Evolutionary conservation across 495 filamentous ascomycete species (phyloP), one percentile per base, ranked within the genome.

Genomic region (Aspergillus affinis): DNA sequence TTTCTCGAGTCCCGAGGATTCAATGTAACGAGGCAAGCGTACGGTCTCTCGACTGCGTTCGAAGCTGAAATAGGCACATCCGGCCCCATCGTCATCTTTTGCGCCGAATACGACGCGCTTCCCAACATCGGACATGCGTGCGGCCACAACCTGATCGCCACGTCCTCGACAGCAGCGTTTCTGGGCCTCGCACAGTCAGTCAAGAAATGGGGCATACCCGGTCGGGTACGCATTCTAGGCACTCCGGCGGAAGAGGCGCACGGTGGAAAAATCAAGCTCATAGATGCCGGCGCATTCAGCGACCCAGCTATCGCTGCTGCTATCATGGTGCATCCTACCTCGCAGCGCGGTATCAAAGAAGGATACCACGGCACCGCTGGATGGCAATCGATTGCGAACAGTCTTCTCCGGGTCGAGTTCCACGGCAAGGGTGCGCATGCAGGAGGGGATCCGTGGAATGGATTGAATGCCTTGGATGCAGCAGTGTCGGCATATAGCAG

Each of bases 231-330:
- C 29, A 61, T 88, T 32, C 81, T 88, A 29, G 85, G 85, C 44
- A 88, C 86, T 0, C 86, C 86, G 1, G 86, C 81, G 0, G 85
- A 89, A 72, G 85, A 88, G 76, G 78, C 76, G 6, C 80, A 83
- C 30, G 84, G 84, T 7, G 86, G 85, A 18, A 88, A 89, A 64
- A 83, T 84, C 65, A 79, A 74, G 48, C 75, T 88, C n/a, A 69
- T 85, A 30, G 58, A 83, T n/a, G 75, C 76, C 6, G 84, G 82
- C 0, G 54, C 54, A 12, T 55, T 46, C 15, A n/a, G 20, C 17
- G 32, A 26, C 18, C 36, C 36, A 15, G 36, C 36, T 4, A 41
- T 47, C 30, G 54, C 21, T 17, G 32, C 54, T 10, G 44, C 32
- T 27, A 32, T 55, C 54, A 55, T 55, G 54, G 54, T n/a, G 15